Evolutionary conservation across 2,329 filamentous ascomycete species (phyloP).

Genomic region (Parascedosporium putredinis): DNA sequence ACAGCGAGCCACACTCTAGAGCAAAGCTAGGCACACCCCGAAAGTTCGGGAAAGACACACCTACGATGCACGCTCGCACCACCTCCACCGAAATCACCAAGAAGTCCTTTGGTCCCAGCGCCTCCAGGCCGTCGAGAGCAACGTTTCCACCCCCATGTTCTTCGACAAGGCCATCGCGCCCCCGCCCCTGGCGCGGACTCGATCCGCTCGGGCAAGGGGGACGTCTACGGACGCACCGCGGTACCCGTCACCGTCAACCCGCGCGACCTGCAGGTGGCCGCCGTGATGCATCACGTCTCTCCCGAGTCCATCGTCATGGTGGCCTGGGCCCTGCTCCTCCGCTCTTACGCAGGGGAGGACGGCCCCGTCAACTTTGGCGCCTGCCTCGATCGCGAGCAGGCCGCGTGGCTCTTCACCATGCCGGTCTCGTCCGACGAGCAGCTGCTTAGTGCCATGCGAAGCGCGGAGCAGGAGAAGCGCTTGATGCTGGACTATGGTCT

Average conservation of each 20-base stretch:
- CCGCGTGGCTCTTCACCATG: neutral
- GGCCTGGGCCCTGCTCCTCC: neutral
- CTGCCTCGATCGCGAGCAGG: neutral
- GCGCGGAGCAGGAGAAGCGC: neutral
- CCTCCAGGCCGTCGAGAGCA: neutral
- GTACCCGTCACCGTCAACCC: neutral
- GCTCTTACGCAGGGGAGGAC: neutral
- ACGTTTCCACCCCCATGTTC: slow-evolving; percentile 10
- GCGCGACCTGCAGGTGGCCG: neutral
- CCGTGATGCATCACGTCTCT: neutral
- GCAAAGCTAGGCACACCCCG: no score
- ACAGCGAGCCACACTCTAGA: no score
- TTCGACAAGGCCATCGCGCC: slow-evolving; percentile 21
- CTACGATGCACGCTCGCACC: neutral
- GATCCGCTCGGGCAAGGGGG: neutral
- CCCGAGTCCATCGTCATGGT: neutral
- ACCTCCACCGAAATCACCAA: neutral
- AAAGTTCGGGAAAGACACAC: no score
- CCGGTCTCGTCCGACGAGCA: neutral
- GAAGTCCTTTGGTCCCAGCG: slow-evolving; percentile 1
- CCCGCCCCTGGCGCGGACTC: neutral
- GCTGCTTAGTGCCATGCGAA: neutral
- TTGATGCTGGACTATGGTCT: neutral
- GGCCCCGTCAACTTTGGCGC: neutral
- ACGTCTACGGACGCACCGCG: neutral